A percentile compares a stretch with the other conserved stretches of the same genome.
phyloP scores from a whole-genome alignment of 2,329 filamentous ascomycete genomes.

The Aspergillus uvarum region DNA sequence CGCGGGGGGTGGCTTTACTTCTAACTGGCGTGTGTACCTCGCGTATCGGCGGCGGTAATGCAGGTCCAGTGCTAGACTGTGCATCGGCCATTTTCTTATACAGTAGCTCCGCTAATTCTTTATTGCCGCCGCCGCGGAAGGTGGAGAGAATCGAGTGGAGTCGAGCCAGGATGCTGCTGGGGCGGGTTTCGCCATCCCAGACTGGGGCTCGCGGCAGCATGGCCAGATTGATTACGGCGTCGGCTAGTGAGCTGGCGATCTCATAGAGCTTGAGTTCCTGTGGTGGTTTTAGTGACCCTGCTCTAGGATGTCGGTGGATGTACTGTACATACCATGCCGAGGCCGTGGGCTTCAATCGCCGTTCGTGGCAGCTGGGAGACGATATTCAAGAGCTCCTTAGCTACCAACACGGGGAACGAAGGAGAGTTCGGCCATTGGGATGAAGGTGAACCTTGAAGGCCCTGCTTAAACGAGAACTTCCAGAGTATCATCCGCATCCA shows the following conservation, averaged over 20 bases:
- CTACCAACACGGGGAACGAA: constrained; percentile 44
- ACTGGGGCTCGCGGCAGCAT: constrained; percentile 11
- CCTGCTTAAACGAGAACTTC: constrained; percentile 40
- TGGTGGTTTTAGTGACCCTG: neutral
- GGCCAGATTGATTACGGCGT: constrained; percentile 23
- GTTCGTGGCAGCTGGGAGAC: constrained; percentile 47
- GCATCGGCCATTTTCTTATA: constrained; percentile 27
- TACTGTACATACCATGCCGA: constrained; percentile 37
- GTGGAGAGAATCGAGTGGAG: constrained; percentile 25
- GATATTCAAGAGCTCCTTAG: constrained; percentile 47
- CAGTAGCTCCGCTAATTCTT: constrained; percentile 22
- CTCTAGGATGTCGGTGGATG: neutral
- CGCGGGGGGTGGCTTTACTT: neutral
- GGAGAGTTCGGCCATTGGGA: constrained; percentile 9
- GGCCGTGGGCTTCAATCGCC: constrained; percentile 52
- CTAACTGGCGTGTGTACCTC: neutral
- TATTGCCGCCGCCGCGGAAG: constrained; percentile 24
- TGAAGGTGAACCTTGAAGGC: constrained; percentile 24
- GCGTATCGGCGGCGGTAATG: constrained; percentile 4
- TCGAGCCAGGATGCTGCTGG: constrained; percentile 21
- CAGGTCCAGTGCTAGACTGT: constrained; percentile 10
- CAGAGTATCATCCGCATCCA: constrained; percentile 55
- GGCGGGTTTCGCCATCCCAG: constrained; percentile 23
- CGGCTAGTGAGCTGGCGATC: constrained; percentile 27
- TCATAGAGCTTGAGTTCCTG: constrained; percentile 32